These are phyloP conservation scores for Calocybe gangraenosa DNA, from an alignment of 768 basidiomycete species.

Conservation along the genomic window DNA sequence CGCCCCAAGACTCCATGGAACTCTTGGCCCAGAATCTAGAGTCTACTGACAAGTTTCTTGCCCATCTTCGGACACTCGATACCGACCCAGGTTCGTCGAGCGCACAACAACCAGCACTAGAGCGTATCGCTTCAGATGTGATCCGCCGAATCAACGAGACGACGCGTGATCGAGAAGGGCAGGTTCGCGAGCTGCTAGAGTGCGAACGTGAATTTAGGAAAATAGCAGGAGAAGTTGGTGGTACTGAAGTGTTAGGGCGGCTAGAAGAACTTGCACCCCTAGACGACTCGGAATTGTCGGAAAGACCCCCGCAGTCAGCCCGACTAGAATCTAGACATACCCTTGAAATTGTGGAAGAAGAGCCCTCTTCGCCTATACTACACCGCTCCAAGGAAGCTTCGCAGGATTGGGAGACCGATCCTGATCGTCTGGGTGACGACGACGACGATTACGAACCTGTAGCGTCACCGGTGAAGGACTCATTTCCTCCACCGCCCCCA, in stretches of 20 bases:
- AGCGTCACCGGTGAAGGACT: slow-evolving; percentile 51
- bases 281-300: slow-evolving; percentile 39
- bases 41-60: slow-evolving; percentile 73
- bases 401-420: slow-evolving; percentile 62
- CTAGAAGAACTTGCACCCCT: slow-evolving; percentile 58
- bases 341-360: slow-evolving; percentile 36
- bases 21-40: slow-evolving; percentile 70
- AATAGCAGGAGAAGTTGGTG: slow-evolving; percentile 75
- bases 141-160: slow-evolving; percentile 76
- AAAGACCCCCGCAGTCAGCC: slow-evolving; percentile 15
- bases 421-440: slow-evolving; percentile 46
- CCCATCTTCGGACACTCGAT: slow-evolving; percentile 69
- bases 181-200: slow-evolving; percentile 73
- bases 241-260: slow-evolving; percentile 64
- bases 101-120: slow-evolving; percentile 45
- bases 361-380: slow-evolving; percentile 23
- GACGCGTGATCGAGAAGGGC: slow-evolving; percentile 72
- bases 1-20: slow-evolving; percentile 61
- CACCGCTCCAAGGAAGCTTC: slow-evolving; percentile 25
- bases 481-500: slow-evolving; percentile 51
- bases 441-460: slow-evolving; percentile 41
- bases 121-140: slow-evolving; percentile 68
- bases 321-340: slow-evolving; percentile 18
- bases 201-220: slow-evolving; percentile 78
- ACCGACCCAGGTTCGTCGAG: slow-evolving; percentile 35